phyloP scores from a whole-genome alignment of 2,329 filamentous ascomycete species.

The Paracoccidioides brasiliensis region DNA sequence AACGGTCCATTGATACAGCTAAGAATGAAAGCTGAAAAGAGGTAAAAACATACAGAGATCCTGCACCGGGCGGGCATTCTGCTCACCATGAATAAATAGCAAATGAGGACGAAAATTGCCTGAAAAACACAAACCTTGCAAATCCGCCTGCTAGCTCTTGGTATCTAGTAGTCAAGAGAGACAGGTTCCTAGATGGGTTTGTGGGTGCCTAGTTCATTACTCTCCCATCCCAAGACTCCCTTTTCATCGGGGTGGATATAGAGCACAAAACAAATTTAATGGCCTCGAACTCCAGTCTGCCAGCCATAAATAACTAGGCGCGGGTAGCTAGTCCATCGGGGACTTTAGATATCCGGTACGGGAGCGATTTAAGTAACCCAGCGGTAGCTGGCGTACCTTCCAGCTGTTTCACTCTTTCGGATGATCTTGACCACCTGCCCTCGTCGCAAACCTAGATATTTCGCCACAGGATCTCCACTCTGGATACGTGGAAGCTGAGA shows the following conservation, averaged over 20 bases:
- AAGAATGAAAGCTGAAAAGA: background rate
- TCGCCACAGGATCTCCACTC: conserved; percentile 79
- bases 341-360: too few species aligned
- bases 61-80: background rate
- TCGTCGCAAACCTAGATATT: conserved; percentile 78
- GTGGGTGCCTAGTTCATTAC: background rate
- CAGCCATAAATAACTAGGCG: too few species aligned
- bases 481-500: conserved; percentile 90
- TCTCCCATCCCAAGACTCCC: too few species aligned
- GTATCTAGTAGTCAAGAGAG: background rate
- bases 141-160: background rate
- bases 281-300: background rate
- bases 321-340: too few species aligned
- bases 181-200: too few species aligned
- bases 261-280: too few species aligned
- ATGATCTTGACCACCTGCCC: conserved; percentile 99
- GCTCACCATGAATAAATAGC: conserved; percentile 1
- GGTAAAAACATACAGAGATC: background rate
- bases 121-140: background rate
- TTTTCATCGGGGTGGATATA: too few species aligned
- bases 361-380: conserved; percentile 39
- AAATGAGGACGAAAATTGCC: background rate
- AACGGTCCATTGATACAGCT: background rate
- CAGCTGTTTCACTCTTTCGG: conserved; percentile 84
- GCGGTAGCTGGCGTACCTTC: conserved; percentile 90